phyloP scores from a whole-genome alignment of 352 stramenopile species.

The Pseudoperonospora humuli region DNA sequence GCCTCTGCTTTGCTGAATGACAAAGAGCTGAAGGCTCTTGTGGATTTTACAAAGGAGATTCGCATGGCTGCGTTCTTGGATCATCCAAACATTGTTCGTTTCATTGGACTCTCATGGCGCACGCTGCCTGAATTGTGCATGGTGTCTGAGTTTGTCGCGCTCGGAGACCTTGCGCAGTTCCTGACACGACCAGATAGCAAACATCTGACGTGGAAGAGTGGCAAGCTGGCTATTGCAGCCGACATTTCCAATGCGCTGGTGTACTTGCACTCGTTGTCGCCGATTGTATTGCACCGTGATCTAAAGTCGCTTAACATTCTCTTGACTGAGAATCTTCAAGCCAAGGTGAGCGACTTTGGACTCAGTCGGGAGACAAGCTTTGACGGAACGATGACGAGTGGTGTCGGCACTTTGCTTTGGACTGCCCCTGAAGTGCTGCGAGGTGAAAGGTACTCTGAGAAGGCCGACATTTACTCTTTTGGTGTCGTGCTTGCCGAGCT shows the following conservation, averaged over 20 bases:
- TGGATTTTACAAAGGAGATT: constrained; percentile 41
- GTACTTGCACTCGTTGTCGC: constrained; percentile 44
- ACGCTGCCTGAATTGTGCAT: constrained; percentile 39
- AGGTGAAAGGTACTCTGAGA: constrained; percentile 48
- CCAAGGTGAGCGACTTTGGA: constrained; percentile 47
- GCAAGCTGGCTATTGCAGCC: constrained; percentile 33
- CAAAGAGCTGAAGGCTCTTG: constrained; percentile 23
- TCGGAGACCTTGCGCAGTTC: constrained; percentile 32
- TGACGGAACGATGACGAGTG: constrained; percentile 36
- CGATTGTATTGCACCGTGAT: constrained; percentile 36
- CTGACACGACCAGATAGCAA: constrained; percentile 27
- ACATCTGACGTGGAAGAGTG: constrained; percentile 26
- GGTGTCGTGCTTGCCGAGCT: constrained; percentile 59
- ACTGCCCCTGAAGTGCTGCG: constrained; percentile 45
- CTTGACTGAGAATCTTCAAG: constrained; percentile 31
- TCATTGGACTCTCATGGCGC: constrained; percentile 41
- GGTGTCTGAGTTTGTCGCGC: constrained; percentile 34
- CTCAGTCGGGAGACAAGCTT: constrained; percentile 28
- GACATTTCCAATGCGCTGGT: constrained; percentile 44
- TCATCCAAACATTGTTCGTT: constrained; percentile 45
- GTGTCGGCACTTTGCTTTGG: constrained; percentile 38
- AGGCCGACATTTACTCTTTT: constrained; percentile 63
- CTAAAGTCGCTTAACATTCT: constrained; percentile 44
- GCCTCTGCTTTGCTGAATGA: constrained; percentile 16
- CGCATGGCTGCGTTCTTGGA: constrained; percentile 38